Evolutionary conservation across 1,139 yeast species (phyloP).

Genomic region (Debaryomyces subglobosus): DNA sequence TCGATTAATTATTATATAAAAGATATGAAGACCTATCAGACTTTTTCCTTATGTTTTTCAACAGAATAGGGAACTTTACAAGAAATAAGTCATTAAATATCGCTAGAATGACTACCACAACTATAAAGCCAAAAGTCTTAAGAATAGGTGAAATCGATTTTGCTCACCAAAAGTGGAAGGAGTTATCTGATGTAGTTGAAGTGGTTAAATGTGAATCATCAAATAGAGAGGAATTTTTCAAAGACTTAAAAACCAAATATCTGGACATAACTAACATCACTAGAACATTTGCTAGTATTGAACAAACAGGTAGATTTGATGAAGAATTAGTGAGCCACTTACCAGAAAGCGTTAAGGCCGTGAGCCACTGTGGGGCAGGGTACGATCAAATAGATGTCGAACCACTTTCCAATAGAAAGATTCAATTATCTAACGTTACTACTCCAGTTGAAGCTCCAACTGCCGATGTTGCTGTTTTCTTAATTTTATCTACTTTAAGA

Average conservation of each 20-base stretch:
- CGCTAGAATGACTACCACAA: conserved; percentile 15
- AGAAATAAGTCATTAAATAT: neutral
- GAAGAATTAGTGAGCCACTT: conserved; percentile 60
- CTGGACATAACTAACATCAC: conserved; percentile 51
- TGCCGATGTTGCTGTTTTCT: conserved; percentile 75
- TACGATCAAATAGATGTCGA: conserved; percentile 79
- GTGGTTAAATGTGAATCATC: conserved; percentile 51
- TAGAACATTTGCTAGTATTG: conserved; percentile 52
- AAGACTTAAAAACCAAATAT: conserved; percentile 52
- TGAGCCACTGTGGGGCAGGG: conserved; percentile 91
- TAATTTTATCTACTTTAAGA: conserved; percentile 68
- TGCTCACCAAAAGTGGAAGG: conserved; percentile 61
- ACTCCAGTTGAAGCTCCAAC: conserved; percentile 76
- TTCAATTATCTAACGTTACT: conserved; percentile 76
- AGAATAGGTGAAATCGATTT: conserved; percentile 57
- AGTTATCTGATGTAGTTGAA: conserved; percentile 49
- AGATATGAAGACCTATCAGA: neutral
- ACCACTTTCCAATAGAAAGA: conserved; percentile 49
- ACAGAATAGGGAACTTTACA: neutral
- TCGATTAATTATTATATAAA: neutral
- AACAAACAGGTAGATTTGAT: conserved; percentile 73
- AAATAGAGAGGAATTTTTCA: conserved; percentile 52
- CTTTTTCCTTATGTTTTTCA: conserved; percentile 1
- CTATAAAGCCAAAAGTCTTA: conserved; percentile 54
- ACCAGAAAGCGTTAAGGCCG: conserved; percentile 62